These are phyloP conservation scores for Colletotrichum horii DNA, from an alignment of 2,329 filamentous ascomycete species.

Conservation along the genomic window DNA sequence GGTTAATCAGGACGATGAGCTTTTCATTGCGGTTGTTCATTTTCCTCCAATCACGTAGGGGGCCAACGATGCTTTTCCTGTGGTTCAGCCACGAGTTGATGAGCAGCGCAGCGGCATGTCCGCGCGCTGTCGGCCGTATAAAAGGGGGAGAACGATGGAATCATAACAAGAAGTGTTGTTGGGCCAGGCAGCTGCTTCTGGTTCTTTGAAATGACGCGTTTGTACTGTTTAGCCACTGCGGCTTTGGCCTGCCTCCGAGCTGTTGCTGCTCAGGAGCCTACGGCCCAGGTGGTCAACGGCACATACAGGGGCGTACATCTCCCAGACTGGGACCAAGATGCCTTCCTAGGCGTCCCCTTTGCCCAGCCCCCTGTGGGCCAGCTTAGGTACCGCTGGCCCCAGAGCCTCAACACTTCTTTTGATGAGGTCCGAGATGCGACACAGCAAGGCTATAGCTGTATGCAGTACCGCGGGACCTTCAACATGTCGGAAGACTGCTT, in stretches of 20 bases:
- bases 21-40: neutral
- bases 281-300: conserved; percentile 32
- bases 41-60: conserved; percentile 15
- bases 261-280: conserved; percentile 8
- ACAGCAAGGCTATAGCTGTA: conserved; percentile 48
- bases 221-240: neutral
- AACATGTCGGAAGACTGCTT: conserved; percentile 55
- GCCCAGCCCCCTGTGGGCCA: conserved; percentile 41
- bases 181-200: neutral
- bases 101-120: neutral
- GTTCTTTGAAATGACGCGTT: neutral
- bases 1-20: neutral
- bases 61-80: neutral
- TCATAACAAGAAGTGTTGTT: neutral
- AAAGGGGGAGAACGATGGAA: neutral
- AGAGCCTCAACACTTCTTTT: conserved; percentile 43
- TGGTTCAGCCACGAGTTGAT: neutral
- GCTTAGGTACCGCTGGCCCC: conserved; percentile 40
- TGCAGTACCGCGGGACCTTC: conserved; percentile 48
- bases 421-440: conserved; percentile 42
- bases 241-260: conserved; percentile 1
- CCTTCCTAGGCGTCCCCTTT: conserved; percentile 39
- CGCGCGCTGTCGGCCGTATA: conserved; percentile 2
- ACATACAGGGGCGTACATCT: conserved; percentile 39
- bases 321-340: conserved; percentile 40